These are phyloP conservation scores for Saccharomycopsis phalli DNA, from an alignment of 1,139 yeast species.

Conservation along the genomic window DNA sequence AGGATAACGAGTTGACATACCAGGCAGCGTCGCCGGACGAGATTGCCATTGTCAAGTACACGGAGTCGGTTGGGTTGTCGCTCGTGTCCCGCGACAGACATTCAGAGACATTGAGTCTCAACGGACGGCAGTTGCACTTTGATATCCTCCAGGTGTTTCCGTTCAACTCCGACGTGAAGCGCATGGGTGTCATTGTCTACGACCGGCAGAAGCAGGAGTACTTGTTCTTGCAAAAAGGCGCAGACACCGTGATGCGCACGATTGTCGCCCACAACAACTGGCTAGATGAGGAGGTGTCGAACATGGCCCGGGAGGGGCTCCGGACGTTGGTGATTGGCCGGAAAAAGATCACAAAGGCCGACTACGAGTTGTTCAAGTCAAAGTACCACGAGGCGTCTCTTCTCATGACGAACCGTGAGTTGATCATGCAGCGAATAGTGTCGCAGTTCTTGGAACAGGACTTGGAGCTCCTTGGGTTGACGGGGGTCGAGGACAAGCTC, in stretches of 20 bases:
- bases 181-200: conserved; percentile 87
- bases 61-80: conserved; percentile 77
- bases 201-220: conserved; percentile 57
- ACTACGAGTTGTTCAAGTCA: conserved; percentile 53
- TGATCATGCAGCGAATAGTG: conserved; percentile 59
- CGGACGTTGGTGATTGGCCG: conserved; percentile 90
- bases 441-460: conserved; percentile 68
- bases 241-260: conserved; percentile 88
- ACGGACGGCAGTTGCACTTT: conserved; percentile 47
- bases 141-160: conserved; percentile 83
- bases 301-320: conserved; percentile 97
- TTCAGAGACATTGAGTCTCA: conserved; percentile 43
- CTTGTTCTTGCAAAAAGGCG: conserved; percentile 90
- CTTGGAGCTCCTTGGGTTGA: conserved; percentile 78
- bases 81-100: conserved; percentile 75
- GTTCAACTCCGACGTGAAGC: conserved; percentile 86
- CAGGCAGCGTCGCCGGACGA: conserved; percentile 99
- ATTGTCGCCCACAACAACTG: conserved; percentile 86
- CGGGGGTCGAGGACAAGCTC: conserved; percentile 95
- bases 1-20: conserved; percentile 59
- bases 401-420: conserved; percentile 73
- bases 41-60: conserved; percentile 90
- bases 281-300: conserved; percentile 95
- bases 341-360: conserved; percentile 47
- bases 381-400: conserved; percentile 67